Base-by-base conservation (phyloP, 192 early-diverging fungal species). In the Coemansia sp. region DNA sequence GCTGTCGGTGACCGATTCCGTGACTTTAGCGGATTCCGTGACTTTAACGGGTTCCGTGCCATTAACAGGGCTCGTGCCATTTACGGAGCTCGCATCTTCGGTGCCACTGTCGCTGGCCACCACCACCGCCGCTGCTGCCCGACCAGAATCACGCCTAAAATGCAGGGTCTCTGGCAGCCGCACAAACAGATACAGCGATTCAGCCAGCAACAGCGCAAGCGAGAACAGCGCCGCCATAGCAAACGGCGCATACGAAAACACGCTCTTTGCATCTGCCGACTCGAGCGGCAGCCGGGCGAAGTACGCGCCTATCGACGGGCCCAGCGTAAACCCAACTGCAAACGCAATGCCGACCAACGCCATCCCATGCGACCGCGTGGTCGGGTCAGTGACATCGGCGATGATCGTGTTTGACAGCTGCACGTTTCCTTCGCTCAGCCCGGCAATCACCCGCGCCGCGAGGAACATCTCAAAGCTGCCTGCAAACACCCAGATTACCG, bases 311-410 rank as follows among this genome's bases (percentile, higher is more conserved):
- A 96, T 65, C 14, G 95, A 89, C 1, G 97, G 97, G 6, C 97
- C 97, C 58, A 96, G 54, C 6, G 97, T 97, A 64, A 99, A 99
- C 7, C 94, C 94, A 21, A 94, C 83, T 1, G 94, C 91, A 81
- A 99, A 99, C 1, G 95, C 94, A 51, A 99, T 95, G 18, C 97
- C 97, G 0, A 99, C 94, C 47, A 94, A 81, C 21, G 97, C 94
- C 83, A 99, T 73, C 28, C 90, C 90, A 19, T 75, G 75, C 2
- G 93, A 95, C 21, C 97, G 65, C 0, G 82, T 87, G 56, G 86
- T 78, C 0, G 82, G 75, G 0, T 89, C 87, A 0, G 97, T 97
- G 46, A 97, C 84, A 63, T 99, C 97, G 16, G 93, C 90, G 38
- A 99, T 94, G 67, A 97, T 94, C 1, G 97, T 95, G 33, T 93